Conservation (phyloP, 768 basidiomycete genomes). For the Pleurotus djamor region DNA sequence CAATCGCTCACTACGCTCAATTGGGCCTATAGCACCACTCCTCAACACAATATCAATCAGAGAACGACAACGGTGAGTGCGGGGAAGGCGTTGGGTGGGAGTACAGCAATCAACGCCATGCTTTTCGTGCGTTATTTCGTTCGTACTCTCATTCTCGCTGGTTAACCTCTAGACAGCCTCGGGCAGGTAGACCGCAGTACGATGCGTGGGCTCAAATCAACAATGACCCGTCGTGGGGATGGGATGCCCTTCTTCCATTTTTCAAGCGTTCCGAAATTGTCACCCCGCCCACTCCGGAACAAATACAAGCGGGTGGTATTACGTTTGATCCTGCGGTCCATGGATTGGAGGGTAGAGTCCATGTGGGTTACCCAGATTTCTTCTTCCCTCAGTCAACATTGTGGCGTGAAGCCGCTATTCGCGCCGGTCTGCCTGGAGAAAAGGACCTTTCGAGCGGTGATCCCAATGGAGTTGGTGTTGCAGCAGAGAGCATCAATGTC, state of each 20-base stretch:
- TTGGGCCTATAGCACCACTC: slow-evolving; percentile 46
- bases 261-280: slow-evolving; percentile 58
- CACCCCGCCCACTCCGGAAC: slow-evolving; percentile 39
- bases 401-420: slow-evolving; percentile 21
- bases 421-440: slow-evolving; percentile 18
- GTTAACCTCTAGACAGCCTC: slow-evolving; percentile 16
- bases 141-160: background rate
- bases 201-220: slow-evolving; percentile 28
- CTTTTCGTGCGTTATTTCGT: slow-evolving; percentile 21
- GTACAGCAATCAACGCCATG: slow-evolving; percentile 54
- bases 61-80: slow-evolving; percentile 30
- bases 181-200: slow-evolving; percentile 29
- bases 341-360: slow-evolving; percentile 24
- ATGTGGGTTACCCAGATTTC: slow-evolving; percentile 29
- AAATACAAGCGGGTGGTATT: slow-evolving; percentile 19
- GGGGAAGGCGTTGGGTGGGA: slow-evolving; percentile 57
- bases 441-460: slow-evolving; percentile 23
- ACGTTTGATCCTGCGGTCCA: slow-evolving; percentile 19
- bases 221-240: slow-evolving; percentile 27
- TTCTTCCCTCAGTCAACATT: slow-evolving; percentile 25
- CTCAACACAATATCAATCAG: slow-evolving; percentile 38
- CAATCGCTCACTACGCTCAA: slow-evolving; percentile 36
- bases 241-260: slow-evolving; percentile 39
- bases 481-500: slow-evolving; percentile 25
- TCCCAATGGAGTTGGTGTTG: slow-evolving; percentile 25